Evolutionary conservation across 305 asterid genomes (phyloP), one percentile per base, ranked within the genome.

Genomic region (Coffea humblotiana): DNA sequence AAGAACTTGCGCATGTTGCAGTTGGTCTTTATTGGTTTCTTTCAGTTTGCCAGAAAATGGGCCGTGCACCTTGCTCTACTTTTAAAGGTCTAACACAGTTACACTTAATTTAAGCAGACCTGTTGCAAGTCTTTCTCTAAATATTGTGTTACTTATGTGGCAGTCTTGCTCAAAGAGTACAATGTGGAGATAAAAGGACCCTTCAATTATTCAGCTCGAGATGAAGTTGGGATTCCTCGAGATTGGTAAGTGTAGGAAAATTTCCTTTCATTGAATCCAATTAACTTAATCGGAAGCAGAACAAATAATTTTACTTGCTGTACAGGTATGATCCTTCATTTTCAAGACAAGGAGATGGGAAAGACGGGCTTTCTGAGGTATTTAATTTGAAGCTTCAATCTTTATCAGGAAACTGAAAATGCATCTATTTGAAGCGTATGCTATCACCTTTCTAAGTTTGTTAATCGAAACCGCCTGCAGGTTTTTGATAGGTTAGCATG

Each of bases 1-100:
- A 96, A 87, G 98, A 95, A 89, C 87, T 96, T 78, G 99, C 99
- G 67, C 99, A 96, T 70, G 98, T 92, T 23, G 97, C 99, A 21
- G 97, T 94, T 69, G 98, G 97, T 35, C 95, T 96, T 74, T 90
- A 86, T 86, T 94, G 98, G 98, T 96, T 96, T 78, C 82, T 91
- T 67, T 90, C 89, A 14, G 89, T 94, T 78, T 96, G 99, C 90
- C 93, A 88, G 89, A 89, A 87, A 86, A 81, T 92, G 88, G 93
- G 92, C 0, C 84, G 90, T 29, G 35, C 88, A 49, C 98, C 98
- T 65, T 86, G 84, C 86, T 82, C 93, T 79, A 84, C 97, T 35
- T 96, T 96, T 82, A 85, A 88, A 88, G 97, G 99, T 89, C 80
- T 63, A 35, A 68, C 64, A 77, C 68, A 37, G 54, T 11, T 52